Evolutionary conservation across 352 stramenopile species (phyloP).

Genomic region (Globisporangium orthogonon): DNA sequence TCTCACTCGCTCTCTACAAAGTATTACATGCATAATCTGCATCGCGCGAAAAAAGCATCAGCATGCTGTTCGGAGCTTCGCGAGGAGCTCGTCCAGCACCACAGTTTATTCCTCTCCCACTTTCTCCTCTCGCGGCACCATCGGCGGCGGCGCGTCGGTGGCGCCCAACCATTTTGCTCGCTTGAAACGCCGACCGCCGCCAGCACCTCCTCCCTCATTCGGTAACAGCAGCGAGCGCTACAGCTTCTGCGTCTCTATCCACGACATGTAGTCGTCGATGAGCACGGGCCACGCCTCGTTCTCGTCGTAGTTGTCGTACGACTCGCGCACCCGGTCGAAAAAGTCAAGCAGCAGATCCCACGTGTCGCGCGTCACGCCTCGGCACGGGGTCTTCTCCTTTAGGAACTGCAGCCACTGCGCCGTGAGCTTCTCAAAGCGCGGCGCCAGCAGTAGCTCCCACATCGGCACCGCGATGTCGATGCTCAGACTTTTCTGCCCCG

Average conservation of each 20-base stretch:
- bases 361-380: slow-evolving; percentile 81
- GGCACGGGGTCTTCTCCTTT: slow-evolving; percentile 63
- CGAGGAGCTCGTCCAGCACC: background rate
- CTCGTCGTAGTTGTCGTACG: slow-evolving; percentile 84
- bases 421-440: slow-evolving; percentile 62
- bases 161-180: background rate
- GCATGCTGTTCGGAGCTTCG: background rate
- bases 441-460: slow-evolving; percentile 75
- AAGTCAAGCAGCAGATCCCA: slow-evolving; percentile 86
- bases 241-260: slow-evolving; percentile 71
- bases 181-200: background rate
- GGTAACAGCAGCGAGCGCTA: background rate
- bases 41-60: too few species aligned
- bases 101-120: background rate
- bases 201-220: background rate
- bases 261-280: slow-evolving; percentile 87
- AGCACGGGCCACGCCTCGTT: slow-evolving; percentile 88
- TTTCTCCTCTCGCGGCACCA: too few species aligned
- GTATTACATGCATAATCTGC: too few species aligned
- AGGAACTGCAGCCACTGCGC: slow-evolving; percentile 75
- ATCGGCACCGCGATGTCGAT: slow-evolving; percentile 84
- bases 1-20: too few species aligned
- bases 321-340: slow-evolving; percentile 72
- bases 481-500: slow-evolving; percentile 79
- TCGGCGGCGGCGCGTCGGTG: too few species aligned